Conservation (phyloP, 2,329 filamentous ascomycete genomes). For the Aspergillus ustus region DNA sequence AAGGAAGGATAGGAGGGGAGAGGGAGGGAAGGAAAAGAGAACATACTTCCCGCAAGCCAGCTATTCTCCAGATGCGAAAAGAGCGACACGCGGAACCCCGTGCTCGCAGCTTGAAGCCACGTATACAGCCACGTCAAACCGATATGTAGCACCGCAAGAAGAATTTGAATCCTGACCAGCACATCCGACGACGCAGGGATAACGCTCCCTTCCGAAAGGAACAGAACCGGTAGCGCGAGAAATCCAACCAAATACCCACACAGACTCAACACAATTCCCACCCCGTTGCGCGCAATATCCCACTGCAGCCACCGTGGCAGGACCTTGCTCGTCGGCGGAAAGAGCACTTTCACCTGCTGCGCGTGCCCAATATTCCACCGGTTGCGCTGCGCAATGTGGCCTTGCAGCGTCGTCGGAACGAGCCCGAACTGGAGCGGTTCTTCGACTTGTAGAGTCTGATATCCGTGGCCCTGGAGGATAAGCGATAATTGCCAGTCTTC, state of each 20-base stretch:
- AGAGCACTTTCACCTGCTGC: conserved; percentile 29
- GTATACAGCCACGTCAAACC: conserved; percentile 28
- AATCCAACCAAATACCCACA: conserved; percentile 24
- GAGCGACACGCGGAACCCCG: conserved; percentile 26
- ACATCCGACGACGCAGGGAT: conserved; percentile 15
- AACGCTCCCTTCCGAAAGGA: conserved; percentile 20
- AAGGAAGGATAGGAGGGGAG: background rate
- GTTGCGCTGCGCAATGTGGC: conserved; percentile 41
- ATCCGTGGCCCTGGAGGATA: conserved; percentile 35
- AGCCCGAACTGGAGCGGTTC: conserved; percentile 40
- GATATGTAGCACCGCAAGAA: conserved; percentile 20
- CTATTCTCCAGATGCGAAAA: conserved; percentile 35
- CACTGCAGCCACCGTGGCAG: conserved; percentile 23
- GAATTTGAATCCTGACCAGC: conserved; percentile 18
- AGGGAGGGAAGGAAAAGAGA: background rate
- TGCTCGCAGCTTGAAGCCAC: conserved; percentile 26
- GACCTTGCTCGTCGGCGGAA: conserved; percentile 12
- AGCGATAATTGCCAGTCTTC: conserved; percentile 42
- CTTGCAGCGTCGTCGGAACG: conserved; percentile 40
- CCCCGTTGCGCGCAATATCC: conserved; percentile 29
- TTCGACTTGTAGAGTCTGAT: conserved; percentile 35
- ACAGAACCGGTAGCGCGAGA: conserved; percentile 25
- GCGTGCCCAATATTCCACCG: conserved; percentile 44
- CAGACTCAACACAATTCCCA: conserved; percentile 28
- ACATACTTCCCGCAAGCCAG: conserved; percentile 33